phyloP scores from a whole-genome alignment of 169 alveolate species.

The Plasmodium sp. region DNA sequence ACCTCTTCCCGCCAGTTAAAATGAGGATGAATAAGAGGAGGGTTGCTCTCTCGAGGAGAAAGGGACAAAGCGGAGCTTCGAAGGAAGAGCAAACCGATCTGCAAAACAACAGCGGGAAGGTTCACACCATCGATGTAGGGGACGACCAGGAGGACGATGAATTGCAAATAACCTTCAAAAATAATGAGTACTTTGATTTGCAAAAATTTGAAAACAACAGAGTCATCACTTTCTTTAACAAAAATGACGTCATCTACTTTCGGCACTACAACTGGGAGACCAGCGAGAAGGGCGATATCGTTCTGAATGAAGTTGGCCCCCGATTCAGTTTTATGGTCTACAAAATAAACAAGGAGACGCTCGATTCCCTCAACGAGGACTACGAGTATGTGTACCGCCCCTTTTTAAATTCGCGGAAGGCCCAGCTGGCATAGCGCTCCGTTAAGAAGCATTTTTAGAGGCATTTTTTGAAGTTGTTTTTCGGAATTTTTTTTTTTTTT shows the following conservation, averaged over 20 bases:
- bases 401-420: constrained; percentile 94
- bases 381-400: constrained; percentile 98
- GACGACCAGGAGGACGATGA: constrained; percentile 11
- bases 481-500: not conserved
- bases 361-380: constrained; percentile 97
- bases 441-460: not conserved
- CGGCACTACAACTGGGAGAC: constrained; percentile 94
- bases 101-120: not conserved
- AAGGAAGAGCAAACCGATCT: not conserved
- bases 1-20: constrained; percentile 93
- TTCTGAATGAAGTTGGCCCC: constrained; percentile 95
- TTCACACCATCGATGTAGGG: not conserved
- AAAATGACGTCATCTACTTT: constrained; percentile 93
- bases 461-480: not conserved
- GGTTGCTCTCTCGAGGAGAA: not conserved
- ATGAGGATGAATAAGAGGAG: constrained; percentile 73
- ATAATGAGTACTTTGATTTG: constrained; percentile 21
- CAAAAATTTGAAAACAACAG: constrained; percentile 90
- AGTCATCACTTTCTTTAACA: constrained; percentile 93
- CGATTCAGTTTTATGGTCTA: constrained; percentile 95
- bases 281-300: constrained; percentile 87
- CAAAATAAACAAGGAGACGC: constrained; percentile 96
- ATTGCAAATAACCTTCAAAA: constrained; percentile 36
- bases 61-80: not conserved
- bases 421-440: constrained; percentile 74